Conservation (phyloP, 768 basidiomycete species). For the Pleurotus citrinopileatus region DNA sequence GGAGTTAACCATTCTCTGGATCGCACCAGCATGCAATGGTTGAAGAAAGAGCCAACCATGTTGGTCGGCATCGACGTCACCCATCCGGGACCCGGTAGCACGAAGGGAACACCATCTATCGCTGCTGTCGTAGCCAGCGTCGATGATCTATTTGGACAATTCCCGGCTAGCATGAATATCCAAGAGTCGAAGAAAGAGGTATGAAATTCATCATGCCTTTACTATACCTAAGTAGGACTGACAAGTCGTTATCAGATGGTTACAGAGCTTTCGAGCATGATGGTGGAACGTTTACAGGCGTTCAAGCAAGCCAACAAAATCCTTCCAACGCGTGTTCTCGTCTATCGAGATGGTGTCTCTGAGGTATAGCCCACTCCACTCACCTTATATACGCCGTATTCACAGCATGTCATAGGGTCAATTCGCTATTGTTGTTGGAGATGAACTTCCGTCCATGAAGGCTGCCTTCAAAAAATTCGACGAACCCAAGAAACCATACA, state of each 20-base stretch:
- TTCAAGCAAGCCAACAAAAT: slow-evolving; percentile 44
- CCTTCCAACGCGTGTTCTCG: slow-evolving; percentile 64
- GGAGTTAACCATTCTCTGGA: slow-evolving; percentile 64
- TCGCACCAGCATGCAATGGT: slow-evolving; percentile 54
- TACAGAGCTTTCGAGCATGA: slow-evolving; percentile 60
- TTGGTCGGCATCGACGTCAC: slow-evolving; percentile 81
- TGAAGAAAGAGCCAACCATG: slow-evolving; percentile 66
- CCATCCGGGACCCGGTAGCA: slow-evolving; percentile 75
- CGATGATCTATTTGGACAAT: slow-evolving; percentile 63
- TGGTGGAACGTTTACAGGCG: slow-evolving; percentile 56
- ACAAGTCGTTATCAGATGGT: slow-evolving; percentile 59
- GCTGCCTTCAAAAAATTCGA: slow-evolving; percentile 54
- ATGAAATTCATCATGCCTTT: neutral
- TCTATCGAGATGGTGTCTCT: slow-evolving; percentile 83
- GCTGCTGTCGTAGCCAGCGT: slow-evolving; percentile 83
- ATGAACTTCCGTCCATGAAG: slow-evolving; percentile 66
- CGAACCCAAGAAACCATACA: slow-evolving; percentile 34
- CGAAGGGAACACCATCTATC: slow-evolving; percentile 74
- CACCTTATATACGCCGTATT: neutral
- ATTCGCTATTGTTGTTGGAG: slow-evolving; percentile 56
- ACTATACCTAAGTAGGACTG: neutral
- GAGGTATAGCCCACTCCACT: slow-evolving; percentile 41
- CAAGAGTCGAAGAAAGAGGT: slow-evolving; percentile 81
- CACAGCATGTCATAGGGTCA: slow-evolving; percentile 58
- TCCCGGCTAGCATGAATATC: slow-evolving; percentile 69